Evolutionary conservation across 1,139 yeast species (phyloP).

Genomic region (Debaryomycetaceae sp.): DNA sequence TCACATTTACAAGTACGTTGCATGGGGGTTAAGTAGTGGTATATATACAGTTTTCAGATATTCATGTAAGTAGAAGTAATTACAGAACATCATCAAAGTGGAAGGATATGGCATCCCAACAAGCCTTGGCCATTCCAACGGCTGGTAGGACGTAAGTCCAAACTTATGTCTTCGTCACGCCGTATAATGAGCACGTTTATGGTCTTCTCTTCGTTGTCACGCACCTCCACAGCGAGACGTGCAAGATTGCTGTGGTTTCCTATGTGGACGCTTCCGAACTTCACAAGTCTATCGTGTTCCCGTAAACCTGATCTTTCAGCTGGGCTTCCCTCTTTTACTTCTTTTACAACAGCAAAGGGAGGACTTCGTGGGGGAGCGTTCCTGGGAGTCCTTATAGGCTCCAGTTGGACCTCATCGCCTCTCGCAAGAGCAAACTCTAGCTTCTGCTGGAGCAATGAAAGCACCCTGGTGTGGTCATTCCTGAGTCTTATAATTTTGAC

Average conservation of each 20-base stretch:
- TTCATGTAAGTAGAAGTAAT: background rate
- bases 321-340: conserved; percentile 49
- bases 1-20: conserved; percentile 87
- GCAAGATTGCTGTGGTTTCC: conserved; percentile 47
- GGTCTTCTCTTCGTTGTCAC: conserved; percentile 19
- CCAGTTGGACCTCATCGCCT: background rate
- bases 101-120: conserved; percentile 66
- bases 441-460: conserved; percentile 45
- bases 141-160: conserved; percentile 48
- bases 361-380: conserved; percentile 13
- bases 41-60: conserved; percentile 1
- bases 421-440: conserved; percentile 40
- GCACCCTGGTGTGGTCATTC: conserved; percentile 60
- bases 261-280: conserved; percentile 53
- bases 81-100: conserved; percentile 26
- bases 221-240: conserved; percentile 33
- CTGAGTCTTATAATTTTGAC: conserved; percentile 61
- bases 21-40: conserved; percentile 72
- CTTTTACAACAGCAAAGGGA: conserved; percentile 59
- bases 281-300: conserved; percentile 47
- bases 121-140: conserved; percentile 72
- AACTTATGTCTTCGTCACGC: conserved; percentile 13
- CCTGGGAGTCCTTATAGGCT: background rate
- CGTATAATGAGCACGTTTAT: conserved; percentile 38
- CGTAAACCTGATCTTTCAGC: conserved; percentile 39